Conservation (phyloP, 768 basidiomycete species). For the Lactarius deliciosus region DNA sequence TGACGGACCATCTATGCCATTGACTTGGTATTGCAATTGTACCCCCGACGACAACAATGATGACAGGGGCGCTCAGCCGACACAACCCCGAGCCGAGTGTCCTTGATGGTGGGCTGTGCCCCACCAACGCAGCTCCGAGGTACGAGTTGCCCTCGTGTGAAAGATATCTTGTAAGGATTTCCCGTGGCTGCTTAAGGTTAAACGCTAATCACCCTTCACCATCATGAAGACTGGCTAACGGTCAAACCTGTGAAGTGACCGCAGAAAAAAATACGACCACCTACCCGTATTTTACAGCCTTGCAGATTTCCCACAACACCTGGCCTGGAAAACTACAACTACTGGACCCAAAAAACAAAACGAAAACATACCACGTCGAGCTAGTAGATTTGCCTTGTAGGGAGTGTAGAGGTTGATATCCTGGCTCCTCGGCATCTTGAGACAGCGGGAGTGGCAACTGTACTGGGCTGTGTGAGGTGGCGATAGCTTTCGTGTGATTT, state of each 20-base stretch:
- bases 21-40: no score
- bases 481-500: background rate
- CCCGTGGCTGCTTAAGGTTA: conserved; percentile 10
- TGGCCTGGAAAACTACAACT: background rate
- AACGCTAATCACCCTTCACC: background rate
- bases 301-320: background rate
- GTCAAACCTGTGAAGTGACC: background rate
- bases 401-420: background rate
- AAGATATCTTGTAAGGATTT: conserved; percentile 1
- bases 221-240: background rate
- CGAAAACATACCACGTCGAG: background rate
- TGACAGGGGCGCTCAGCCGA: no score
- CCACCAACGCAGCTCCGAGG: no score
- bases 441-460: background rate
- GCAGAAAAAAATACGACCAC: background rate
- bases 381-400: background rate
- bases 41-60: no score
- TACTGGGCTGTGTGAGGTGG: background rate
- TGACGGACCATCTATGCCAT: no score
- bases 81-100: no score
- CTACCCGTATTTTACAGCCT: background rate
- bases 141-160: no score
- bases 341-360: no score
- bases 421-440: background rate
- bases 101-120: no score